These are phyloP conservation scores for Aspergillaceae sp. DNA, from an alignment of 2,329 filamentous ascomycete species.

Conservation along the genomic window DNA sequence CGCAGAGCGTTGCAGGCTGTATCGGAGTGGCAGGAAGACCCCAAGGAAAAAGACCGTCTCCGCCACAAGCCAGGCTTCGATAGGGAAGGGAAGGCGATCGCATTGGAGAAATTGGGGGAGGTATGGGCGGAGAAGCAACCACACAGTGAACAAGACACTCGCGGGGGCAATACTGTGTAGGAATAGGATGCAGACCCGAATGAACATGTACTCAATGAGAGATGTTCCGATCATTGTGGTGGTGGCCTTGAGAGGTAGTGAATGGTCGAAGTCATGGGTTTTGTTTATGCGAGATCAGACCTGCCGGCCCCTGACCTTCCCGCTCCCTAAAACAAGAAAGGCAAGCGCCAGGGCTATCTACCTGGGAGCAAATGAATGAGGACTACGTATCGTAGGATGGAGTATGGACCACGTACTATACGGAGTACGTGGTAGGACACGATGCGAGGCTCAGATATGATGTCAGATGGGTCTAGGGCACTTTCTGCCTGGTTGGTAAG, in stretches of 20 bases:
- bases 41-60: slow-evolving; percentile 49
- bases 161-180: slow-evolving; percentile 45
- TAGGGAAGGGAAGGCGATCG: slow-evolving; percentile 19
- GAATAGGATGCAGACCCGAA: slow-evolving; percentile 41
- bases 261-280: background rate
- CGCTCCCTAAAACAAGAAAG: too few species aligned
- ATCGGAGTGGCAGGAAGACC: slow-evolving; percentile 45
- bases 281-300: background rate
- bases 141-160: slow-evolving; percentile 39
- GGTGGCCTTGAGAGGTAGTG: background rate
- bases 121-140: slow-evolving; percentile 6
- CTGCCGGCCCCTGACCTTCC: too few species aligned
- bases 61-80: slow-evolving; percentile 40
- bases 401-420: too few species aligned
- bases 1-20: slow-evolving; percentile 45
- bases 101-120: slow-evolving; percentile 25
- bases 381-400: too few species aligned
- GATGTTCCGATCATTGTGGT: slow-evolving; percentile 34
- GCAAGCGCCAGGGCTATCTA: too few species aligned
- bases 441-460: too few species aligned
- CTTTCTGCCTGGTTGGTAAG: too few species aligned
- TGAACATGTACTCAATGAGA: slow-evolving; percentile 34
- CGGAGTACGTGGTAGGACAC: too few species aligned
- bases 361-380: too few species aligned
- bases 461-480: too few species aligned